Base-by-base conservation (phyloP, 2,329 filamentous ascomycete genomes). In the Hymenoscyphus infarciens region DNA sequence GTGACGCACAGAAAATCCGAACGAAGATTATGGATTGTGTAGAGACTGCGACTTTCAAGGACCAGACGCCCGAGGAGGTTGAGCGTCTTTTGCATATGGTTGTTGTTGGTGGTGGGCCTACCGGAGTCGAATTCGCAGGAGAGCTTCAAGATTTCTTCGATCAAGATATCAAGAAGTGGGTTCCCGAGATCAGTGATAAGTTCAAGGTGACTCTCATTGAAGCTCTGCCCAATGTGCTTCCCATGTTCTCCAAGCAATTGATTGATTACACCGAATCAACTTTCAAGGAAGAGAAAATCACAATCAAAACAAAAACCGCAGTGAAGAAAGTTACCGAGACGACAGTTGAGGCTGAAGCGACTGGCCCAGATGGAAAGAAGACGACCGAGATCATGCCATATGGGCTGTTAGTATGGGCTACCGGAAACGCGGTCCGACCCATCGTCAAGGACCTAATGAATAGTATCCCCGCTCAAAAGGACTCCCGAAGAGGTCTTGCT, bases 21-120 rank as follows among this genome's bases (percentile, higher is more conserved):
- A 97, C 94, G 83, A 92, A 92, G 79, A 97, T 99, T 79, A 99
- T 99, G 95, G 95, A 99, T 81, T 99, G 95, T 77, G 93, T 97
- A 71, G 95, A 99, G 81, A 97, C 94, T 39, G 95, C 95, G 59
- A 94, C 92, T 66, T 97, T 99, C 88, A 98, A 98, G 85, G 94
- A 92, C 75, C 95, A 99, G 81, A 83, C 85, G 42, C 81, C 85
- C 16, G 91, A 95, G 69, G 96, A 99, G 80, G 82, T 96, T 75
- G 89, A 96, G 81, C 92, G 95, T 70, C 87, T 99, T 72, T 84
- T 99, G 76, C 94, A 98, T 83, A 98, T 98, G 93, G 95, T 99
- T 61, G 94, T 93, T 55, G 90, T 92, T 59, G 90, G 94, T 71
- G 94, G 94, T 79, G 94, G 94, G 64, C 94, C 94, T 49, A 98